Evolutionary conservation across 805 yeast genomes (phyloP).

Genomic region (Cyberlindnera galapagoensis): DNA sequence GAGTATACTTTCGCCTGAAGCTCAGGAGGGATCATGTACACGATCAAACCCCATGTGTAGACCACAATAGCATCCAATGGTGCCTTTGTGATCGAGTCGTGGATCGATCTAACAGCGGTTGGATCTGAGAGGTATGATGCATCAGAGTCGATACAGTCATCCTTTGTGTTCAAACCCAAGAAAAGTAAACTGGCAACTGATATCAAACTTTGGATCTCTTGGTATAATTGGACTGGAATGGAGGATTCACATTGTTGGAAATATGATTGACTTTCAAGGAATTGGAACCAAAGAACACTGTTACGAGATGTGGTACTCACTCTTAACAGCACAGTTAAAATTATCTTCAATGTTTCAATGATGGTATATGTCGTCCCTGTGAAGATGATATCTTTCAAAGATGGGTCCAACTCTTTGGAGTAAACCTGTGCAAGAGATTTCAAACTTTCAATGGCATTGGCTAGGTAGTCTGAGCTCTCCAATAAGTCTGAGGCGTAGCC

Average conservation of each 20-base stretch:
- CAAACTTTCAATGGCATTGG: conserved; percentile 17
- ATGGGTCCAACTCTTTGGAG: conserved; percentile 6
- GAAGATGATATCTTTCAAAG: conserved; percentile 12
- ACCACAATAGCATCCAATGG: conserved; percentile 42
- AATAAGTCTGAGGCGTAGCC: conserved; percentile 18
- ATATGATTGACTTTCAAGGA: conserved; percentile 33
- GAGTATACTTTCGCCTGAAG: conserved; percentile 35
- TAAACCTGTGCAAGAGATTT: conserved; percentile 3
- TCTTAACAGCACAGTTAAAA: conserved; percentile 34
- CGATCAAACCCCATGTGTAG: conserved; percentile 62
- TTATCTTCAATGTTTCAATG: conserved; percentile 31
- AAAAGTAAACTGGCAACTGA: conserved; percentile 46
- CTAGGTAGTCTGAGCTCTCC: conserved; percentile 19
- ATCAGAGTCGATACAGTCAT: conserved; percentile 33
- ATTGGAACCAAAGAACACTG: conserved; percentile 48
- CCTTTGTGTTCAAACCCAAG: conserved; percentile 49
- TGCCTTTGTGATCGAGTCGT: conserved; percentile 31
- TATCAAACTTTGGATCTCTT: conserved; percentile 37
- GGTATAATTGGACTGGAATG: conserved; percentile 13
- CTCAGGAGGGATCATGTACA: conserved; percentile 42
- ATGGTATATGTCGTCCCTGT: conserved; percentile 30
- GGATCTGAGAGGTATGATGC: conserved; percentile 37
- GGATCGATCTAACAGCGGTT: conserved; percentile 31
- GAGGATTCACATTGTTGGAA: conserved; percentile 13
- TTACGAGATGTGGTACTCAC: conserved; percentile 30